A percentile compares a stretch with the other conserved stretches of the same genome.
Evolutionary conservation across 805 yeast genomes (phyloP).

Genomic region (Teunomyces atbi): DNA sequence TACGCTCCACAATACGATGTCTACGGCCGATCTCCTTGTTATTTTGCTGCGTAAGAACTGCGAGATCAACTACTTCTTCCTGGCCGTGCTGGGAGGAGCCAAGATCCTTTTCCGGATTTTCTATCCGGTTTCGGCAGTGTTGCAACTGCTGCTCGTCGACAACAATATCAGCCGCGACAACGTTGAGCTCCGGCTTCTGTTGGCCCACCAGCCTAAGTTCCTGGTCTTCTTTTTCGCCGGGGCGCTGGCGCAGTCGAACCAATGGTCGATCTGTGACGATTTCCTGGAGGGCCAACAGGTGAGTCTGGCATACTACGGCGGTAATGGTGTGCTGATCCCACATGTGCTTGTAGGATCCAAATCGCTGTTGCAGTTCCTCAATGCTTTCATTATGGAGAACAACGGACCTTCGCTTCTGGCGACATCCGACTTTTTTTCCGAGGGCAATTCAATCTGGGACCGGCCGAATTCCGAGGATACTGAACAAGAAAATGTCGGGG

Average conservation of each 20-base stretch:
- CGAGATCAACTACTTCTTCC: slow-evolving; percentile 76
- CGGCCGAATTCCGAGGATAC: slow-evolving; percentile 1
- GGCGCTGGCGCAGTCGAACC: slow-evolving; percentile 52
- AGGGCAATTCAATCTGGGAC: neutral
- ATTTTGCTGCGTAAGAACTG: slow-evolving; percentile 65
- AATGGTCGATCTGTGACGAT: slow-evolving; percentile 82
- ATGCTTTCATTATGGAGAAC: slow-evolving; percentile 50
- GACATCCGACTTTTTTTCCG: slow-evolving; percentile 4
- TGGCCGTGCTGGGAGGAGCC: slow-evolving; percentile 65
- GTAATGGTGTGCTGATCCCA: slow-evolving; percentile 61
- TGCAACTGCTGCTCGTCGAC: slow-evolving; percentile 55
- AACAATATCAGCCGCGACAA: slow-evolving; percentile 41
- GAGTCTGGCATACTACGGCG: slow-evolving; percentile 57
- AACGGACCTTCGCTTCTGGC: slow-evolving; percentile 14
- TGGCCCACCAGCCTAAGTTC: slow-evolving; percentile 68
- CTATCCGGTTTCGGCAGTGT: slow-evolving; percentile 61
- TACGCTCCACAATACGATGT: slow-evolving; percentile 61
- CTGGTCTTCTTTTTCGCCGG: slow-evolving; percentile 71
- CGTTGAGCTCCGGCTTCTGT: slow-evolving; percentile 48
- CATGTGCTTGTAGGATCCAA: slow-evolving; percentile 64
- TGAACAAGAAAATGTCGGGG: neutral
- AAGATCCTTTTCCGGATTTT: slow-evolving; percentile 71
- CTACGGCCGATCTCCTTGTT: slow-evolving; percentile 67
- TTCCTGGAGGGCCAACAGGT: slow-evolving; percentile 84
- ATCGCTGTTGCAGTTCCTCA: slow-evolving; percentile 50